Evolutionary conservation across 352 stramenopile genomes (phyloP).

Genomic region (Globisporangium barbulae): DNA sequence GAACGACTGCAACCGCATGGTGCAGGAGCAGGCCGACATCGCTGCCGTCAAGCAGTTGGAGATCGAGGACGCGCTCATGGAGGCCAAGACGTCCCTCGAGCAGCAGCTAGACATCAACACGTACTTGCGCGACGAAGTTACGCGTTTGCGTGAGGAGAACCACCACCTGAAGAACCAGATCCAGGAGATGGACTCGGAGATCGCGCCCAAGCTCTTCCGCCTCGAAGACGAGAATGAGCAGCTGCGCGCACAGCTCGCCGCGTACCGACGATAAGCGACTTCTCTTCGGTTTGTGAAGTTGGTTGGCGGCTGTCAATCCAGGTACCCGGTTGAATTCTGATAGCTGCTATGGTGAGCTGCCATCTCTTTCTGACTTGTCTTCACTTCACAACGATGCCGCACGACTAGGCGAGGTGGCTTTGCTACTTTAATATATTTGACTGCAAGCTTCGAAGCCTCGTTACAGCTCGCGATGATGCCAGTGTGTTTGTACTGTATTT

Average conservation of each 20-base stretch:
- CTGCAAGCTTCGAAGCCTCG: background rate
- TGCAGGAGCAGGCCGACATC: slow-evolving; percentile 79
- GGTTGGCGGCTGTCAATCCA: background rate
- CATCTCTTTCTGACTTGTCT: background rate
- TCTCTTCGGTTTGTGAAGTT: background rate
- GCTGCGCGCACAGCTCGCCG: slow-evolving; percentile 32
- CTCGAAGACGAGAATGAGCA: slow-evolving; percentile 86
- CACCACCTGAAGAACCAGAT: slow-evolving; percentile 87
- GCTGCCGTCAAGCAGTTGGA: slow-evolving; percentile 80
- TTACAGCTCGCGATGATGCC: background rate
- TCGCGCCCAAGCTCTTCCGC: slow-evolving; percentile 74
- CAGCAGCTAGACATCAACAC: slow-evolving; percentile 85
- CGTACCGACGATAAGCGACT: slow-evolving; percentile 11
- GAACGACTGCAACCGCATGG: slow-evolving; percentile 81
- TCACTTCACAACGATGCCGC: background rate
- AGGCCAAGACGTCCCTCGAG: slow-evolving; percentile 84
- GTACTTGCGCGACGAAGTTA: slow-evolving; percentile 77
- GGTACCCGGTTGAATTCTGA: background rate
- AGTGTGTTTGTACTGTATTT: slow-evolving; percentile 3
- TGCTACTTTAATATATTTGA: slow-evolving; percentile 7
- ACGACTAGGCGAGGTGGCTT: slow-evolving; percentile 1
- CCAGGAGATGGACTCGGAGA: slow-evolving; percentile 79
- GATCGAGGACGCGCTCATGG: slow-evolving; percentile 77
- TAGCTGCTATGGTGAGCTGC: background rate
- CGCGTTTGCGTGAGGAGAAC: slow-evolving; percentile 78